phyloP scores from a whole-genome alignment of 495 filamentous ascomycete genomes.

The Podospora pseudopauciseta region DNA sequence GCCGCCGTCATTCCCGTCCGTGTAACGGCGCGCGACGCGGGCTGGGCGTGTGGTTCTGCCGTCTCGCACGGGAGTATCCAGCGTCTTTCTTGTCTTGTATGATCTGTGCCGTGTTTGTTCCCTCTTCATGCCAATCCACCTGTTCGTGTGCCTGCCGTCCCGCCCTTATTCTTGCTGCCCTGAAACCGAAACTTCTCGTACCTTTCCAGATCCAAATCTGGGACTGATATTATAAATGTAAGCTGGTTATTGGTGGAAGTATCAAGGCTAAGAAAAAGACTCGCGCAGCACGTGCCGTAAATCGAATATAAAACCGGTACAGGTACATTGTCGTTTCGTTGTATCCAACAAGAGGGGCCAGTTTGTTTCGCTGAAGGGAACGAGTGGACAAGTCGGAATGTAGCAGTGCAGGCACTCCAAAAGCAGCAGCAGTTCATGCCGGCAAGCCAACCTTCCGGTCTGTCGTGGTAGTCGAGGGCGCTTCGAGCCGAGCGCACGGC shows the following conservation, averaged over 20 bases:
- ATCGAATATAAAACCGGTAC: background rate
- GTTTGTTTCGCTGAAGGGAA: background rate
- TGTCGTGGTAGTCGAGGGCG: background rate
- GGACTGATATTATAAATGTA: background rate
- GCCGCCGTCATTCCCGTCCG: background rate
- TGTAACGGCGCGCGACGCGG: background rate
- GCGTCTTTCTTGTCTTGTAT: background rate
- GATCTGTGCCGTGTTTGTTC: background rate
- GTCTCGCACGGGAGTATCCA: too few species aligned
- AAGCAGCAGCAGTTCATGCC: slow-evolving; percentile 10
- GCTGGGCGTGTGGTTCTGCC: background rate
- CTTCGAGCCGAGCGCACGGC: slow-evolving; percentile 4
- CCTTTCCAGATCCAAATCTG: background rate
- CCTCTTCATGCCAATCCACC: background rate
- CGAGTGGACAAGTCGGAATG: background rate
- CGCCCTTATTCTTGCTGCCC: background rate
- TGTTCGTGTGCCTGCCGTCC: background rate
- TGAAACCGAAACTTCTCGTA: background rate
- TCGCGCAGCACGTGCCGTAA: background rate
- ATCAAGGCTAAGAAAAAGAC: background rate
- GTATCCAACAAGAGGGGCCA: background rate
- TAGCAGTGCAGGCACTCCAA: background rate
- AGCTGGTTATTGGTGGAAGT: background rate
- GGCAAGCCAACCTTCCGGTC: slow-evolving; percentile 12
- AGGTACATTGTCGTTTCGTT: background rate